A percentile compares a stretch with the other conserved stretches of the same genome.
Evolutionary conservation across 2,329 filamentous ascomycete species (phyloP).

Genomic region (Talaromyces sp.): DNA sequence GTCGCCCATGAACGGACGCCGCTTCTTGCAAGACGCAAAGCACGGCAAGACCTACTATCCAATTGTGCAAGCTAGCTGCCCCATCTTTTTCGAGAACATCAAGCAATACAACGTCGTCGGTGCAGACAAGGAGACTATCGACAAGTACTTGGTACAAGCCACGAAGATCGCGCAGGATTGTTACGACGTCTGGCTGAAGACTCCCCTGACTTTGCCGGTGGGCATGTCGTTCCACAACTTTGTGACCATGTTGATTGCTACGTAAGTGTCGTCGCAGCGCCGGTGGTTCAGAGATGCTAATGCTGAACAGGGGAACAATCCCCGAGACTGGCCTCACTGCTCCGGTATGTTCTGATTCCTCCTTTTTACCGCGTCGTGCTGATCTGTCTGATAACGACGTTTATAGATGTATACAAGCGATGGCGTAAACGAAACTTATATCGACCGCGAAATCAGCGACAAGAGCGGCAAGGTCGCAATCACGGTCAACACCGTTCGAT

Average conservation of each 20-base stretch:
- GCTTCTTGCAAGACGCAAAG: slow-evolving; percentile 8
- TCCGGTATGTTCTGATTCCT: not conserved
- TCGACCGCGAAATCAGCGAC: slow-evolving; percentile 12
- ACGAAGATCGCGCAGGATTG: not conserved
- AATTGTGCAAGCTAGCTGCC: not conserved
- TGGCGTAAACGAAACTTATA: slow-evolving; percentile 14
- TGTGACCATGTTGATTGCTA: not conserved
- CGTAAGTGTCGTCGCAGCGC: not conserved
- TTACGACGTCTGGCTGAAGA: slow-evolving; percentile 3
- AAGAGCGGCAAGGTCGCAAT: slow-evolving; percentile 1
- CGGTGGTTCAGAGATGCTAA: not conserved
- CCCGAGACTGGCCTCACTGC: not conserved
- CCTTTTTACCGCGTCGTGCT: not conserved
- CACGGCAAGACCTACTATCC: slow-evolving; percentile 11
- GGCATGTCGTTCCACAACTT: not conserved
- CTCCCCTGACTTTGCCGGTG: not conserved
- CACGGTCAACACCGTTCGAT: slow-evolving; percentile 7
- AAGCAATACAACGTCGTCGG: not conserved
- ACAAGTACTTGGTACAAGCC: slow-evolving; percentile 5
- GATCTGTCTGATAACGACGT: too few species aligned
- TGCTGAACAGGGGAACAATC: not conserved
- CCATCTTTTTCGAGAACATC: slow-evolving; percentile 8
- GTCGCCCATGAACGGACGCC: slow-evolving; percentile 11
- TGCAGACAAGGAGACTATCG: slow-evolving; percentile 9
- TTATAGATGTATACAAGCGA: slow-evolving; percentile 15